Evolutionary conservation across 139 green algal genomes (phyloP), one percentile per base, ranked within the genome.

Genomic region (Picochlorum sp.): DNA sequence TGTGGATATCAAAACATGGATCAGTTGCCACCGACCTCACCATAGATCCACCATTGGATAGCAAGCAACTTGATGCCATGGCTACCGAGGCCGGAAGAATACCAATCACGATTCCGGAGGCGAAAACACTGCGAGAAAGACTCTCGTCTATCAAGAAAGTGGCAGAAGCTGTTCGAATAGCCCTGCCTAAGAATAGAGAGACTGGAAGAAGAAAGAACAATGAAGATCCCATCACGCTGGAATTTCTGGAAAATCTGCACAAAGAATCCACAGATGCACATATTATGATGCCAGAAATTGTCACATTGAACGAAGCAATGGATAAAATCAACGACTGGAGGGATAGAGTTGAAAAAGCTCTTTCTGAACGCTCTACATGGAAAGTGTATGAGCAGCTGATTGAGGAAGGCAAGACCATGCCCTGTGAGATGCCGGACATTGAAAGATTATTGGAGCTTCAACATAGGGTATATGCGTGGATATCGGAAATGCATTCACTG

Each of bases 131-230:
- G 38, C 66, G 52, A 4, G 50, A 74, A 57, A 63, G 71, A 9
- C 45, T 87, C 26, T 51, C 60, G 14, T 50, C 56, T 2, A 75
- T 55, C 0, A 52, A 71, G n/a, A 74, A 76, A 62, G 63, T 89
- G 56, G 73, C 49, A 7, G 67, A 79, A 7, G 38, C 64, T 0
- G 60, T 81, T 4, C 24, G 59, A 4, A 6, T 21, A 7, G 63
- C 70, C 15, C 60, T 85, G 56, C 75, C 75, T 10, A 63, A 15
- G 6, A 20, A 10, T 45, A 34, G 63, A 4, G 55, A 63, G 24
- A 57, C 38, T 26, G 49, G 56, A 13, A 23, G 63, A 34, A 57
- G 64, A 10, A 52, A 60, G 24, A 37, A 34, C 5, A 24, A 58
- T 21, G 62, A 75, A 21, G 30, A 45, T 21, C n/a, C 18, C 6